phyloP scores from a whole-genome alignment of 1,139 yeast genomes.

The Pichia sp. region DNA sequence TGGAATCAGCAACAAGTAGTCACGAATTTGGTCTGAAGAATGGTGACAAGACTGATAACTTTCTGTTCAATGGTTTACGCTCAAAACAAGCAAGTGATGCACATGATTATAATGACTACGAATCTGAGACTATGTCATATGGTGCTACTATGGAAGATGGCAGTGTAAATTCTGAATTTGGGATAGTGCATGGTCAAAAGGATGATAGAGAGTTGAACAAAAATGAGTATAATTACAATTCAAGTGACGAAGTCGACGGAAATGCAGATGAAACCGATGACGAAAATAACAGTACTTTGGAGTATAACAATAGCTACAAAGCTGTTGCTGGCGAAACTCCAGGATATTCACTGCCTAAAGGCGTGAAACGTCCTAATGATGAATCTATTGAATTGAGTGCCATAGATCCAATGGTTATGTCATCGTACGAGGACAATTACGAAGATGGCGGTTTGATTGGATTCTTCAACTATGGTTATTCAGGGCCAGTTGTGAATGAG shows the following conservation, averaged over 20 bases:
- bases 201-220: not conserved
- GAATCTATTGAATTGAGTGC: constrained; percentile 14
- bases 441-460: constrained; percentile 8
- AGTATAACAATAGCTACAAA: not conserved
- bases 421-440: constrained; percentile 14
- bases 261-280: constrained; percentile 2
- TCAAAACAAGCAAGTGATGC: not conserved
- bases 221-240: not conserved
- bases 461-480: constrained; percentile 16
- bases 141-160: not conserved
- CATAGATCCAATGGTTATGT: constrained; percentile 12
- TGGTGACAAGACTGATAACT: not conserved
- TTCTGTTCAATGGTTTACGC: not conserved
- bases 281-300: not conserved
- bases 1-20: constrained; percentile 10
- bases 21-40: constrained; percentile 1
- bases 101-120: constrained; percentile 9
- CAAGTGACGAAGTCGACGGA: not conserved
- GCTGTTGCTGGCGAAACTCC: not conserved
- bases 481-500: constrained; percentile 12
- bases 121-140: not conserved
- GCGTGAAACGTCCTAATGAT: constrained; percentile 12
- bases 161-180: not conserved
- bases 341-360: not conserved
- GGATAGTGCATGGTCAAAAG: not conserved